Percentiles rank a stretch among this genome's conserved stretches.
Conservation (phyloP, 2,329 filamentous ascomycete genomes). For the Aspergillus spinulosporus region DNA sequence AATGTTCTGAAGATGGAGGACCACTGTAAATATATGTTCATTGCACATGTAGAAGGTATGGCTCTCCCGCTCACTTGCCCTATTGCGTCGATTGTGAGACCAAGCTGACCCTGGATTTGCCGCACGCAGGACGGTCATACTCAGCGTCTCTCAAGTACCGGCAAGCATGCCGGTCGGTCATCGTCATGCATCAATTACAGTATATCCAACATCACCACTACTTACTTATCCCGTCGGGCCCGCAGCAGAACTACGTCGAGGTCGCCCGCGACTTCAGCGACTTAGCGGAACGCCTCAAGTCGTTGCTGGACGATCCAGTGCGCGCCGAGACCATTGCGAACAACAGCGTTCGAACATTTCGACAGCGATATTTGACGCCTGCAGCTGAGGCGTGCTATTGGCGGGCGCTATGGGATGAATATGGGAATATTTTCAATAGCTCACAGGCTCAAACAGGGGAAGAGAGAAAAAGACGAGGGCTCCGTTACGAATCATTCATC, state of each 20-base stretch:
- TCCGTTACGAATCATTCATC: conserved; percentile 34
- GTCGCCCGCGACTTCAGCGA: conserved; percentile 57
- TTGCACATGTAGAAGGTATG: conserved; percentile 55
- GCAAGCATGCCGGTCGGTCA: conserved; percentile 49
- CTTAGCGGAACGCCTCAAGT: conserved; percentile 40
- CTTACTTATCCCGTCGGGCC: conserved; percentile 43
- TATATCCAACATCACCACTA: conserved; percentile 51
- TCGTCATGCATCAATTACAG: conserved; percentile 48
- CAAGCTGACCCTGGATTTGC: not conserved
- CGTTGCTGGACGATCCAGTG: conserved; percentile 37
- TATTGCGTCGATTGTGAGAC: not conserved
- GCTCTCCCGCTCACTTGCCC: not conserved
- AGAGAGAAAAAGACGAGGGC: conserved; percentile 14
- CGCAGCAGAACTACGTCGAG: conserved; percentile 49
- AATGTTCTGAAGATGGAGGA: conserved; percentile 53
- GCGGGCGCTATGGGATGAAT: conserved; percentile 43
- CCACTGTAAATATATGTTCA: conserved; percentile 55
- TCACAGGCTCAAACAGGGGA: not conserved
- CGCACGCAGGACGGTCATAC: conserved; percentile 39
- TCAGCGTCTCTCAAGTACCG: conserved; percentile 53
- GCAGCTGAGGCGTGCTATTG: conserved; percentile 55
- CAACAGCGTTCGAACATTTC: conserved; percentile 47
- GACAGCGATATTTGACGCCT: conserved; percentile 52
- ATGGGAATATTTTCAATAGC: conserved; percentile 25
- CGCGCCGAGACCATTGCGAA: conserved; percentile 48